Base-by-base conservation (phyloP, 768 basidiomycete genomes). In the Lactarius hengduanensis region DNA sequence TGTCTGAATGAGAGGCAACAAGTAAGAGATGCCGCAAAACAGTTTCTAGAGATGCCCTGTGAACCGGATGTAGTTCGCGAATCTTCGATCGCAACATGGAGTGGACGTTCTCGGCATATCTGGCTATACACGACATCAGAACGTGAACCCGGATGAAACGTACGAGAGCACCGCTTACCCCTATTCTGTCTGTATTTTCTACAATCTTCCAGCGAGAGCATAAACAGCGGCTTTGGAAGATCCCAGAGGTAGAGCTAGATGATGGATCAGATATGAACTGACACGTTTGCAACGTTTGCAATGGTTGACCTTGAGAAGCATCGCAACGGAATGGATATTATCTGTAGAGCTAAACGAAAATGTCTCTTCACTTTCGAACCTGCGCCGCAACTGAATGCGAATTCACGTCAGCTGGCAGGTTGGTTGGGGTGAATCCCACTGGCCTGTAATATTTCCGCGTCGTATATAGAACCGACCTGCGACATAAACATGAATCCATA, bases 241-340 rank as follows among this genome's bases (percentile, higher is more conserved):
- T 53, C 50, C 50, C 50, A 26, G 26, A 53, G 50, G 50, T 53
- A 53, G 50, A 53, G 50, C 50, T 53, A 53, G 13, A 16, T 26
- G 22, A 26, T 7, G 13, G 11, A 11, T 13, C 36, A 38, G 50
- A 53, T 26, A 26, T 16, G 41, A 26, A 28, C 11, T 13, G 13
- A 15, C 11, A 11, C 13, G 26, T 2, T 53, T 22, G 26, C 13
- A 53, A 15, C 26, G 26, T 11, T 11, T 38, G 36, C 36, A 34
- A 34, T 10, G 34, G 50, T 13, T 26, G 22, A 53, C 50, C 26
- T 53, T 53, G 26, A 53, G 50, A 26, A 53, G 50, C 50, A 53
- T 53, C n/a, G 50, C 50, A 7, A 53, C 50, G n/a, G 26, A 53
- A 28, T 53, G 13, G 11, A 53, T 53, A 13, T 16, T 53, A 2